A percentile compares a stretch with the other conserved stretches of the same genome.
Conservation (phyloP, 345 rosid genomes). For the Passiflora organensis region DNA sequence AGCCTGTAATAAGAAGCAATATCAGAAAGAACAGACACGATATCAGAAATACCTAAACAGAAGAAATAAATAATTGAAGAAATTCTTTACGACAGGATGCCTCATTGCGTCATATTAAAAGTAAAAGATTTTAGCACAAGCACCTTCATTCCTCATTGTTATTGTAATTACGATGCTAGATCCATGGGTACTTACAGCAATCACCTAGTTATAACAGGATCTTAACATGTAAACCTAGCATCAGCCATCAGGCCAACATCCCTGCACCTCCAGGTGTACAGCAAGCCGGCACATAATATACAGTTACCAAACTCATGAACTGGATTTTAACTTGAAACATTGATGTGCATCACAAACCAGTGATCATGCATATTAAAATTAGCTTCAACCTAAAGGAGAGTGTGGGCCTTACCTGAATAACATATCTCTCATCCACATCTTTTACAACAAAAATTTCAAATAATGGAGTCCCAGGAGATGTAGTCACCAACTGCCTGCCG, state of each 20-base stretch:
- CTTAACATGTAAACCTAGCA: not conserved
- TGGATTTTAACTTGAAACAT: not conserved
- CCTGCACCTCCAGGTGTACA: not conserved
- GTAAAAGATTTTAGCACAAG: no score
- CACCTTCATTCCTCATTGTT: not conserved
- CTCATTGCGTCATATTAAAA: no score
- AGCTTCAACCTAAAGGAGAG: constrained; percentile 8
- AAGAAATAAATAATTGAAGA: not conserved
- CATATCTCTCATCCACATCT: constrained; percentile 54
- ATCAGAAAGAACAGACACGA: constrained; percentile 2
- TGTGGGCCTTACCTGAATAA: constrained; percentile 60
- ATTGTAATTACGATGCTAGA: no score
- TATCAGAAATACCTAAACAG: not conserved
- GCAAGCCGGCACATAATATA: not conserved
- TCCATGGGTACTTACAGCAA: no score
- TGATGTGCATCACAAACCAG: no score
- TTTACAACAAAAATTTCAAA: constrained; percentile 90
- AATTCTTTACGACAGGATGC: no score
- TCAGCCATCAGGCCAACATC: not conserved
- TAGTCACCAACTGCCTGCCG: constrained; percentile 76
- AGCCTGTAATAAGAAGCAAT: constrained; percentile 45
- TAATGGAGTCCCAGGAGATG: constrained; percentile 81
- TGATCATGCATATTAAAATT: not conserved
- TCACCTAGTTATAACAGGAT: not conserved
- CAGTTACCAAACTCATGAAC: not conserved